Evolutionary conservation across 805 yeast species (phyloP).

Genomic region (Wickerhamomyces kurtzmanii): DNA sequence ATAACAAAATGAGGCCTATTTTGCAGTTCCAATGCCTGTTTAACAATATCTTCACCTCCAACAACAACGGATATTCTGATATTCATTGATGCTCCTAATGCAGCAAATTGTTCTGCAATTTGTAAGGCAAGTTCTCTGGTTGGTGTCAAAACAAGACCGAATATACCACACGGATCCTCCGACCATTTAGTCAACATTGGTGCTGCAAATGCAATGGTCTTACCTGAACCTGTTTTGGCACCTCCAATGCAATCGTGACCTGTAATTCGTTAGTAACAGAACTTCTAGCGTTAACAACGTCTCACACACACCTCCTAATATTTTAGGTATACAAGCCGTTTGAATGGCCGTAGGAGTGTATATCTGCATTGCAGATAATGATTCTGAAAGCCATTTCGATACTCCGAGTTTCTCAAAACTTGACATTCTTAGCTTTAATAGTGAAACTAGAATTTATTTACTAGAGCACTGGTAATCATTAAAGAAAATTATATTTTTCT

Average conservation of each 20-base stretch:
- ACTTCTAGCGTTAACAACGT: not conserved
- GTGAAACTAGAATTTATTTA: no score
- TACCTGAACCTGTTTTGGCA: conserved; percentile 97
- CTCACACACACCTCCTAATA: conserved; percentile 41
- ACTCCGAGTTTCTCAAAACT: conserved; percentile 59
- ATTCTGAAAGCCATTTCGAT: conserved; percentile 78
- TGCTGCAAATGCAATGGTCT: conserved; percentile 95
- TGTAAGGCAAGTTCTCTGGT: conserved; percentile 92
- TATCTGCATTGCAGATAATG: conserved; percentile 75
- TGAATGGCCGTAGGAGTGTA: conserved; percentile 82
- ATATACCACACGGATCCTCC: conserved; percentile 88
- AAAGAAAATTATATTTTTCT: no score
- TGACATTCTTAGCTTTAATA: conserved; percentile 2
- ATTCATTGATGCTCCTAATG: conserved; percentile 84
- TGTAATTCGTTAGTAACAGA: conserved; percentile 1
- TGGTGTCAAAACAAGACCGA: conserved; percentile 84
- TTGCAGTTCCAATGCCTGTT: conserved; percentile 76
- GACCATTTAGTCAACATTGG: conserved; percentile 96
- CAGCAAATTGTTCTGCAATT: conserved; percentile 93
- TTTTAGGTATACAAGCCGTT: conserved; percentile 77
- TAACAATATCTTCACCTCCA: conserved; percentile 93
- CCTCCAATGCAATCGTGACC: conserved; percentile 94
- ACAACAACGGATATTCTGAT: conserved; percentile 75
- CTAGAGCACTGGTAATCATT: no score
- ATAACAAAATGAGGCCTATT: conserved; percentile 86